Base-by-base conservation (phyloP, 148 eudicot genomes). In the Pharnaceum exiguum region DNA sequence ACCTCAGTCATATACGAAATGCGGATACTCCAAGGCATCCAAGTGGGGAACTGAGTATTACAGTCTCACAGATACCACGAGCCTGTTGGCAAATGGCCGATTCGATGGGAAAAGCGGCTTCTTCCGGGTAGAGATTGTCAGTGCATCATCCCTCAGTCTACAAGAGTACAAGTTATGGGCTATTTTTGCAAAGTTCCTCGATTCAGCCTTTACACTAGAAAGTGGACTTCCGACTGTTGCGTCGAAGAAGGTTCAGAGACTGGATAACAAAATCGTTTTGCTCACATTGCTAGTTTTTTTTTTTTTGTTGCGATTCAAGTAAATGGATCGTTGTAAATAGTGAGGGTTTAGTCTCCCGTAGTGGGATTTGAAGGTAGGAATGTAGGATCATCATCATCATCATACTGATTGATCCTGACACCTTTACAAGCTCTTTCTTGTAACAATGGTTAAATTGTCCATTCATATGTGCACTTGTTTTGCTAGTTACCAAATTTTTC, bases 141-240 rank as follows among this genome's bases (percentile, higher is more conserved):
- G 96, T 2, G 94, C n/a, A n/a, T n/a, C 89, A 36, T 93, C 98
- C 39, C 96, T 93, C 29, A 82, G 96, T 45, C 88, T 93, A 58
- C 67, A 93, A 70, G 98, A 88, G 26, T 88, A 93, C 59, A 88
- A 73, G 76, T 55, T 93, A 66, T 93, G 98, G 98, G 86, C 82
- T 27, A 88, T 93, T 50, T 84, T 83, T 29, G 95, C 96, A 0
- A 88, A 76, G 74, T 93, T 93, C 69, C 86, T 93, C 35, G 76
- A 88, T 51, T 86, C 96, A 2, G 72, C 70, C 22, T 93, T 85
- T 55, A 54, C 70, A 13, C 71, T 58, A 79, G 90, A 81, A 60
- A 75, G 60, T 51, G 75, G 69, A 12, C 82, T 83, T 53, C 62
- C 82, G 15, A 75, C 90, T 25, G 82, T n/a, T n/a, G n/a, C n/a